A percentile compares a stretch with the other conserved stretches of the same genome.
Conservation (phyloP, 148 eudicot species). For the Arctostaphylos glauca region DNA sequence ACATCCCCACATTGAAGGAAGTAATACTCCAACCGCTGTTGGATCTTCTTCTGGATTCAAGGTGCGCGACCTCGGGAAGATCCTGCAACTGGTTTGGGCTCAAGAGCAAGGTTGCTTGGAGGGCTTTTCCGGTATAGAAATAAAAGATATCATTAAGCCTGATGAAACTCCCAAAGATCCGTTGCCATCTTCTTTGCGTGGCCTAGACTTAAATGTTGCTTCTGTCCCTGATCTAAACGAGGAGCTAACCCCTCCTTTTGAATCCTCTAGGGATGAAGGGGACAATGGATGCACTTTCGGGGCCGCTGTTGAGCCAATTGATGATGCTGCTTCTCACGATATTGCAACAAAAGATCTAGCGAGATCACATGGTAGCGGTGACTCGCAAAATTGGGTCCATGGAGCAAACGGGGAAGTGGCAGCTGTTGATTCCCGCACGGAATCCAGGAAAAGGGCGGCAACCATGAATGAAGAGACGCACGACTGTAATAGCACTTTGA, state of each 20-base stretch:
- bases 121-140: constrained; percentile 40
- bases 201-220: constrained; percentile 70
- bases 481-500: constrained; percentile 75
- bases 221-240: constrained; percentile 90
- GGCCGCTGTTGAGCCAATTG: constrained; percentile 35
- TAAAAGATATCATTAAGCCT: constrained; percentile 27
- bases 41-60: constrained; percentile 57
- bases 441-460: constrained; percentile 51
- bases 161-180: constrained; percentile 43
- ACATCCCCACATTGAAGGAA: constrained; percentile 37
- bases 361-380: constrained; percentile 60
- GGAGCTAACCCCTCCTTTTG: constrained; percentile 69
- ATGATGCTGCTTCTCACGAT: constrained; percentile 65
- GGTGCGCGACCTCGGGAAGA: constrained; percentile 74
- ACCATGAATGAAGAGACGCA: constrained; percentile 49
- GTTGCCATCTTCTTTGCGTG: constrained; percentile 46
- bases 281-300: constrained; percentile 38
- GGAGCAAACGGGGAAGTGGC: constrained; percentile 44
- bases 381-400: constrained; percentile 49
- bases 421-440: constrained; percentile 44
- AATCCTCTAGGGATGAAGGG: constrained; percentile 69
- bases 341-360: constrained; percentile 39
- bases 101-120: constrained; percentile 52
- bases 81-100: constrained; percentile 55
- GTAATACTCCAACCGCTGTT: constrained; percentile 25